A percentile compares a stretch with the other conserved stretches of the same genome.
Conservation (phyloP, 257 asterid genomes). For the Penstemon davidsonii region DNA sequence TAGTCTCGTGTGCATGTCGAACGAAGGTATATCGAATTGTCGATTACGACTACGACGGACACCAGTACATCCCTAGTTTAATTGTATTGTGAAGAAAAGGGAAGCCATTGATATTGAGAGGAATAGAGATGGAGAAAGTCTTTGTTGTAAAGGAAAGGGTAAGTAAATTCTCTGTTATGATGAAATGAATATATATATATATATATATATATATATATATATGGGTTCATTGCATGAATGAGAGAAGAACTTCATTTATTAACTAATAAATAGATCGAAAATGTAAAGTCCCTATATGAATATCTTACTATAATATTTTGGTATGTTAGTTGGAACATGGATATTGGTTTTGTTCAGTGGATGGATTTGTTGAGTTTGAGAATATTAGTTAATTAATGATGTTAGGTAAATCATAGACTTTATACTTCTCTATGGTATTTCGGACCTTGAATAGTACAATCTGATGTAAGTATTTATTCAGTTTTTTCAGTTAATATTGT, state of each 20-base stretch:
- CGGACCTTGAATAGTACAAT: too few relatives aligned
- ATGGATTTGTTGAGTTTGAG: conserved; percentile 13
- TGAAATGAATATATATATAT: background rate
- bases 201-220: background rate
- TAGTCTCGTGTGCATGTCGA: conserved; percentile 16
- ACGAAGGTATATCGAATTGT: too few relatives aligned
- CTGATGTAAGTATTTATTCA: too few relatives aligned
- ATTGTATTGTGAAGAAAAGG: conserved; percentile 1
- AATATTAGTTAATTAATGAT: conserved; percentile 13
- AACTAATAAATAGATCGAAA: too few relatives aligned
- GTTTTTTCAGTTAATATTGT: too few relatives aligned
- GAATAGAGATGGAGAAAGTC: conserved; percentile 17
- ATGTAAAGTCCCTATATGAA: background rate
- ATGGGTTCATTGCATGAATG: background rate
- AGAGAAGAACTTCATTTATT: background rate
- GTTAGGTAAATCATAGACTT: conserved; percentile 27
- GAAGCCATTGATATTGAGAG: conserved; percentile 11
- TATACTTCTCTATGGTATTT: background rate
- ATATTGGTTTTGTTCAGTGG: background rate
- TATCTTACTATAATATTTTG: background rate
- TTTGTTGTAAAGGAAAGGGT: conserved; percentile 34
- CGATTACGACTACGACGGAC: too few relatives aligned
- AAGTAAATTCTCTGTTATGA: background rate
- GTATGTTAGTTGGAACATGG: background rate
- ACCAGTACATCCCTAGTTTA: too few relatives aligned